Conservation (phyloP, 495 filamentous ascomycete genomes). For the Aspergillus incahuasiensis region DNA sequence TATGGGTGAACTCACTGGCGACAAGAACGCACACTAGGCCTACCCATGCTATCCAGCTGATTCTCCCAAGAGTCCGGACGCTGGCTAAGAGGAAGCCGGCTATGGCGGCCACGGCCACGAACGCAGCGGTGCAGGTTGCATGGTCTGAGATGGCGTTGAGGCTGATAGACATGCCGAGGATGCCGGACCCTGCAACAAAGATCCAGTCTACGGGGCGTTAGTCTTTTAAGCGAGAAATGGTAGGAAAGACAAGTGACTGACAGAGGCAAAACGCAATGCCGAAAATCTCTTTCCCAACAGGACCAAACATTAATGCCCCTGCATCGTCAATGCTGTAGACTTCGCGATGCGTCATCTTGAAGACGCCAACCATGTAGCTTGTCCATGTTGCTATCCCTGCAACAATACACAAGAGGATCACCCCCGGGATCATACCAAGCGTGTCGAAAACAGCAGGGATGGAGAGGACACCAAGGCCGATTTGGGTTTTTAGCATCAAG, state of each 20-base stretch:
- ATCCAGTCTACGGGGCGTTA: constrained; percentile 55
- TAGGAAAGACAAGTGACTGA: constrained; percentile 10
- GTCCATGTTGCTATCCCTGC: constrained; percentile 68
- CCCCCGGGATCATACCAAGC: constrained; percentile 52
- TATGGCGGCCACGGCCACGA: constrained; percentile 33
- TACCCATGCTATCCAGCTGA: constrained; percentile 38
- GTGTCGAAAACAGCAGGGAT: constrained; percentile 57
- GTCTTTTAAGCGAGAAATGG: constrained; percentile 12
- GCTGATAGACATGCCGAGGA: constrained; percentile 65
- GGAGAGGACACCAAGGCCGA: constrained; percentile 59
- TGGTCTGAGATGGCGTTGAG: constrained; percentile 61
- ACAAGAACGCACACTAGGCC: constrained; percentile 34
- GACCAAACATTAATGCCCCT: constrained; percentile 59
- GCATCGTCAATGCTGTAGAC: constrained; percentile 66
- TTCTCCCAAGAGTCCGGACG: constrained; percentile 34
- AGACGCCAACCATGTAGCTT: constrained; percentile 67
- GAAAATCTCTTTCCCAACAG: constrained; percentile 54
- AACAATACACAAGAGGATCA: constrained; percentile 48
- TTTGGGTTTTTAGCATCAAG: constrained; percentile 42
- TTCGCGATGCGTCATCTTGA: constrained; percentile 62
- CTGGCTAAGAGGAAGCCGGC: constrained; percentile 29
- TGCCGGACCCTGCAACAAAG: constrained; percentile 39
- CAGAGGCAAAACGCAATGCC: constrained; percentile 49
- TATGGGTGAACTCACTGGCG: constrained; percentile 22
- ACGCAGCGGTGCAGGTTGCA: constrained; percentile 55